Evolutionary conservation across 257 asterid species (phyloP), one percentile per base, ranked within the genome.

Genomic region (Handroanthus guayacan): DNA sequence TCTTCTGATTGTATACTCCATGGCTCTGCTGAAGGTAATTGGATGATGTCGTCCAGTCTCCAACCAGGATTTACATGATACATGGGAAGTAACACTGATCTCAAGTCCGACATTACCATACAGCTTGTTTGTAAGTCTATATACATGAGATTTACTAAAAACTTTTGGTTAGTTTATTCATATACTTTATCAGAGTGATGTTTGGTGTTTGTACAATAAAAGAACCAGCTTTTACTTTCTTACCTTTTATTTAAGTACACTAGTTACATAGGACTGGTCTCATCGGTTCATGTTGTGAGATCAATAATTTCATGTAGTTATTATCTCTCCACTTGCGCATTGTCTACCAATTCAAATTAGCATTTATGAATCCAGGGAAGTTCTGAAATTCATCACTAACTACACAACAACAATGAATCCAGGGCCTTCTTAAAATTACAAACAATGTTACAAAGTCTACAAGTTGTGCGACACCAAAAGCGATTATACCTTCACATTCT

Each of bases 31-130:
- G 36, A 65, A 17, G 1, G 51, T 12, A 11, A 10, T 18, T 34
- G 11, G 39, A 45, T 48, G 71, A 78, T 62, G 78, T 41, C 60
- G 77, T 67, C 58, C 34, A n/a, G 62, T 63, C 45, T 74, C 44
- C 65, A 55, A 62, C 72, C 39, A 71, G 37, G 79, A 62, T 44
- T 10, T 36, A 41, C 64, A 36, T 56, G 62, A 37, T 39, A 58
- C 36, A 71, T 72, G 51, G 82, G 44, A 74, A 68, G 20, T 2
- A 5, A 1, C 58, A 67, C 72, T 72, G 68, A 25, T 9, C 43
- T 51, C 3, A 55, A 12, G 47, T 48, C 37, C n/a, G 38, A 47
- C 74, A 50, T 50, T 44, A 17, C 50, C 74, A 25, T 62, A 71
- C 57, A 39, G 73, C 67, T 61, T 13, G 69, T 50, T 66, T 34